Evolutionary conservation across 495 filamentous ascomycete species (phyloP).

Genomic region (Penicillium macrosclerotiorum): DNA sequence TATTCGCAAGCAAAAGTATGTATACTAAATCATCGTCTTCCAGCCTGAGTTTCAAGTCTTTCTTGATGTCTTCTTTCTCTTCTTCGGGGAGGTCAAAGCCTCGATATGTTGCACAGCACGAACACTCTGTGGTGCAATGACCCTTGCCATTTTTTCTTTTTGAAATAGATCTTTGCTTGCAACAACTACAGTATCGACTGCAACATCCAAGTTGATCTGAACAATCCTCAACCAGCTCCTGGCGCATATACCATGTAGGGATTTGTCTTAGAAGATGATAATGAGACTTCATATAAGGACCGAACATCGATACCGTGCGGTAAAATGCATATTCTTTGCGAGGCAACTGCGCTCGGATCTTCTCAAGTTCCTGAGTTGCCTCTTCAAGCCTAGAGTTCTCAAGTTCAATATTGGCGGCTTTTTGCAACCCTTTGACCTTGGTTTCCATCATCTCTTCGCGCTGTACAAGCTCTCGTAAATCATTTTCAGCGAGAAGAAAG

Average conservation of each 20-base stretch:
- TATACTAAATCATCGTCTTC: not conserved
- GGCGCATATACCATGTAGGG: conserved; percentile 6
- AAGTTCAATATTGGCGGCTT: not conserved
- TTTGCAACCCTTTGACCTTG: conserved; percentile 1
- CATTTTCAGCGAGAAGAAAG: conserved; percentile 2
- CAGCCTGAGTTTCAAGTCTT: not conserved
- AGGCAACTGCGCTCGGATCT: not conserved
- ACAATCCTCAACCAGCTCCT: conserved; percentile 10
- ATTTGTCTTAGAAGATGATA: conserved; percentile 2
- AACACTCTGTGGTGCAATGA: conserved; percentile 9
- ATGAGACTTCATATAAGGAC: not conserved
- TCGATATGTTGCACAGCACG: conserved; percentile 8
- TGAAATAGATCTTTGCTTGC: not conserved
- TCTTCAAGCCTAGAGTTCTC: not conserved
- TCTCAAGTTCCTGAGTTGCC: not conserved
- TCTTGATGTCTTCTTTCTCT: not conserved
- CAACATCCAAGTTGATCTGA: conserved; percentile 10
- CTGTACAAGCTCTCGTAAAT: conserved; percentile 3
- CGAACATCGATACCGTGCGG: conserved; percentile 1
- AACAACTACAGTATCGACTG: conserved; percentile 11
- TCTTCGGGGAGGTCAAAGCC: conserved; percentile 5
- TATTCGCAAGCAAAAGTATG: not conserved
- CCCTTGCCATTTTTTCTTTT: conserved; percentile 1
- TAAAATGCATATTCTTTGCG: not conserved
- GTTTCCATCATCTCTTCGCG: not conserved